A percentile compares a stretch with the other conserved stretches of the same genome.
These are phyloP conservation scores for Colletotrichum musicola DNA, from an alignment of 2,329 filamentous ascomycete genomes.

Conservation along the genomic window DNA sequence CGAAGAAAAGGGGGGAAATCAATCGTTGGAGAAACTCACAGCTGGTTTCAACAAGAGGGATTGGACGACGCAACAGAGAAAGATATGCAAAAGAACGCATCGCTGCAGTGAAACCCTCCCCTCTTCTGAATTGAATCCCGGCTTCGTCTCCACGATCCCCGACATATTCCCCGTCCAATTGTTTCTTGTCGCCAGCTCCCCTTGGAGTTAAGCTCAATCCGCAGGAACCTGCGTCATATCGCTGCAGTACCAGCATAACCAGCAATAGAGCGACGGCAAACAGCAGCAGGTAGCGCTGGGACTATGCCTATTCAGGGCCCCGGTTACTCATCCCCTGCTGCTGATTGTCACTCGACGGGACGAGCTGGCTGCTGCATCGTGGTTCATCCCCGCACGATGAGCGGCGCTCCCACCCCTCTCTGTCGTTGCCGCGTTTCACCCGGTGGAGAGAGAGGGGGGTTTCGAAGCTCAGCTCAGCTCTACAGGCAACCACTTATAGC, in stretches of 20 bases:
- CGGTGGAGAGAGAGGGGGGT: slow-evolving; percentile 1
- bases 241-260: slow-evolving; percentile 13
- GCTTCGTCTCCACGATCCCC: slow-evolving; percentile 29
- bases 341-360: slow-evolving; percentile 10
- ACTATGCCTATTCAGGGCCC: slow-evolving; percentile 10
- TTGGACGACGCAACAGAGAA: not conserved
- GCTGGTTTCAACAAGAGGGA: not conserved
- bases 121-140: not conserved
- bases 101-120: slow-evolving; percentile 15
- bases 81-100: slow-evolving; percentile 1
- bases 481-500: not conserved
- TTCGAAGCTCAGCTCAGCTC: not conserved
- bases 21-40: slow-evolving; percentile 6
- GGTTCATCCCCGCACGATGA: slow-evolving; percentile 33
- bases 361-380: slow-evolving; percentile 8
- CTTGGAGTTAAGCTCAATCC: slow-evolving; percentile 35
- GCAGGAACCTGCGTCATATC: slow-evolving; percentile 36
- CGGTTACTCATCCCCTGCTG: slow-evolving; percentile 10
- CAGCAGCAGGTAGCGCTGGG: slow-evolving; percentile 1
- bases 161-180: slow-evolving; percentile 37
- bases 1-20: not conserved
- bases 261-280: not conserved
- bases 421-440: slow-evolving; percentile 24
- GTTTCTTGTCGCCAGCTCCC: not conserved
- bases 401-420: not conserved